phyloP scores from a whole-genome alignment of 768 basidiomycete genomes.

The Boletus edulis region DNA sequence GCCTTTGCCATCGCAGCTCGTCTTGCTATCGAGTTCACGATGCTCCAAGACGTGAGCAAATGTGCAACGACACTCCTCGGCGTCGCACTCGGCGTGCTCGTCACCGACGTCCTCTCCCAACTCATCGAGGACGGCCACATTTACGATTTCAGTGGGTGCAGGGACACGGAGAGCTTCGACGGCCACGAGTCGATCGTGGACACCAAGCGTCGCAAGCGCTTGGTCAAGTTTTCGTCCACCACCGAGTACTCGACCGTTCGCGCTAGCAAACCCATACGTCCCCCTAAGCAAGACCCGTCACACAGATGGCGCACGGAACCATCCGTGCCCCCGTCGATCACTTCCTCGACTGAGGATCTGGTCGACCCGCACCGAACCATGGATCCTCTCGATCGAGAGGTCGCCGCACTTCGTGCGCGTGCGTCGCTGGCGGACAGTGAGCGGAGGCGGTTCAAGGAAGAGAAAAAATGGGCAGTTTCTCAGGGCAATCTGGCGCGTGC shows the following conservation, averaged over 20 bases:
- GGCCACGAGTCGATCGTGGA: conserved; percentile 12
- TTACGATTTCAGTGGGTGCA: conserved; percentile 23
- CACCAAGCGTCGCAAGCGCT: conserved; percentile 36
- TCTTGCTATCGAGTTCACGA: conserved; percentile 61
- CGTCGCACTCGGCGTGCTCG: conserved; percentile 63
- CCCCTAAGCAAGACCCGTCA: conserved; percentile 27
- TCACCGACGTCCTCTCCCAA: conserved; percentile 69
- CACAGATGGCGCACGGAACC: conserved; percentile 35
- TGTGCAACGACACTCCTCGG: conserved; percentile 63
- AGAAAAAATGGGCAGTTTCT: conserved; percentile 82
- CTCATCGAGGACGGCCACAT: conserved; percentile 51
- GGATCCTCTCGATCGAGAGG: conserved; percentile 68
- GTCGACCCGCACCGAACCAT: conserved; percentile 57
- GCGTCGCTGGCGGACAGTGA: conserved; percentile 83
- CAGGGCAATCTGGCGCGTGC: conserved; percentile 76
- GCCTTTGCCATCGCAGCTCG: conserved; percentile 58
- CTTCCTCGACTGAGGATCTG: conserved; percentile 64
- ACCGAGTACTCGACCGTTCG: conserved; percentile 32
- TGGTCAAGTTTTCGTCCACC: conserved; percentile 46
- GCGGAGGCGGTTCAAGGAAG: conserved; percentile 78
- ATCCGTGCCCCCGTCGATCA: conserved; percentile 51
- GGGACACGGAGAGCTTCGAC: conserved; percentile 21
- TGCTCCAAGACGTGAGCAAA: conserved; percentile 51
- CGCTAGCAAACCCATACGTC: conserved; percentile 23
- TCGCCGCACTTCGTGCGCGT: conserved; percentile 71